Evolutionary conservation across 306 rosid genomes (phyloP).

Genomic region (Arachis hypogaea): DNA sequence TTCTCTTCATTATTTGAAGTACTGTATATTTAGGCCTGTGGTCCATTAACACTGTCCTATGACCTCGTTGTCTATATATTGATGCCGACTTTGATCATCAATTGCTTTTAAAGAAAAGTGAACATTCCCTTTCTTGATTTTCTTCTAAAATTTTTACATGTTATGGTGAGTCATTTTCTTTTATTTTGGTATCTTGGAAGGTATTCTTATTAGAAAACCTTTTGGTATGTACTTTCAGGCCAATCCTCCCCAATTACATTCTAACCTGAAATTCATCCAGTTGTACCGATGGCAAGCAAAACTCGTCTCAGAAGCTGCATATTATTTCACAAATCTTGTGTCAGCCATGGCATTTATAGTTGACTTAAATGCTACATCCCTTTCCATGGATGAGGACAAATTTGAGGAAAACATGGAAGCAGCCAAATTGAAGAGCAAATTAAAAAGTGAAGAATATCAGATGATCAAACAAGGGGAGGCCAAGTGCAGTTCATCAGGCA

Average conservation of each 20-base stretch:
- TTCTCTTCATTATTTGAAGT: background rate
- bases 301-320: slow-evolving; percentile 56
- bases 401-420: slow-evolving; percentile 59
- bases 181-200: slow-evolving; percentile 5
- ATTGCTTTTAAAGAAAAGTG: slow-evolving; percentile 4
- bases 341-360: slow-evolving; percentile 51
- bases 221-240: slow-evolving; percentile 47
- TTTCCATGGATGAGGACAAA: slow-evolving; percentile 47
- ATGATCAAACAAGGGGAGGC: slow-evolving; percentile 15
- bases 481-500: slow-evolving; percentile 23
- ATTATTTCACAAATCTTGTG: slow-evolving; percentile 57
- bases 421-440: slow-evolving; percentile 41
- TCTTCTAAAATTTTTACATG: background rate
- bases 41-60: background rate
- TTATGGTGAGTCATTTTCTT: background rate
- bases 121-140: background rate
- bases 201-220: slow-evolving; percentile 18
- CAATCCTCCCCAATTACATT: slow-evolving; percentile 59
- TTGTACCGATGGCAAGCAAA: slow-evolving; percentile 55
- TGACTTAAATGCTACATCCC: slow-evolving; percentile 51
- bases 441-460: slow-evolving; percentile 34
- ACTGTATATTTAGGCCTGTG: slow-evolving; percentile 1
- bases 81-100: background rate
- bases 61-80: background rate
- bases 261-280: slow-evolving; percentile 57